These are phyloP conservation scores for Aspergillus intermedius DNA, from an alignment of 2,329 filamentous ascomycete genomes.

Conservation along the genomic window DNA sequence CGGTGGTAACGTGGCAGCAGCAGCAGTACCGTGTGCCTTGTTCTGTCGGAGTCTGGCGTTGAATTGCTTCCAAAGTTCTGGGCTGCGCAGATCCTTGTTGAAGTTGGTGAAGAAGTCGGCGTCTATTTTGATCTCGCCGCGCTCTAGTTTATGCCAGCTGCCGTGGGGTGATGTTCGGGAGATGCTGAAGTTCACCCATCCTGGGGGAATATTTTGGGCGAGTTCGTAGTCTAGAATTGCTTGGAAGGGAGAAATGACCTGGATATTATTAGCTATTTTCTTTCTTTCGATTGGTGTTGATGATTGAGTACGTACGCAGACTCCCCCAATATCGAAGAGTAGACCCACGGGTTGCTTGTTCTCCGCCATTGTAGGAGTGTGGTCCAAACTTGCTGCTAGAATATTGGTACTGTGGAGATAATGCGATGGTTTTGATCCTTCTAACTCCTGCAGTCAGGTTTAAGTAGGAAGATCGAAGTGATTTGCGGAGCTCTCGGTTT, in stretches of 20 bases:
- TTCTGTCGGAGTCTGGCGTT: slow-evolving; percentile 29
- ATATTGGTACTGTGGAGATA: neutral
- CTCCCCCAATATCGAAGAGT: slow-evolving; percentile 92
- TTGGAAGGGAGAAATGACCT: slow-evolving; percentile 90
- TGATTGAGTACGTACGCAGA: slow-evolving; percentile 63
- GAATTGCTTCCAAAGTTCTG: slow-evolving; percentile 62
- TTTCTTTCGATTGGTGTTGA: neutral
- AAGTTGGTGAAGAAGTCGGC: slow-evolving; percentile 69
- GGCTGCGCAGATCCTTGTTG: slow-evolving; percentile 62
- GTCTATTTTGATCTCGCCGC: slow-evolving; percentile 72
- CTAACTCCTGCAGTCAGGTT: too few relatives aligned
- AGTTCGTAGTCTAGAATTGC: slow-evolving; percentile 87
- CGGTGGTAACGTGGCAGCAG: slow-evolving; percentile 44
- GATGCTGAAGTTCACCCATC: slow-evolving; percentile 89
- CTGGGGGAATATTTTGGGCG: slow-evolving; percentile 66
- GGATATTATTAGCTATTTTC: slow-evolving; percentile 2
- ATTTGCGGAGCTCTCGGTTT: neutral
- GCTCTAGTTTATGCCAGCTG: slow-evolving; percentile 82
- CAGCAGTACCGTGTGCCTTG: slow-evolving; percentile 12
- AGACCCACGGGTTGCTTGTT: slow-evolving; percentile 60
- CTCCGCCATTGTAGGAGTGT: slow-evolving; percentile 27
- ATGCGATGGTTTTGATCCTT: too few relatives aligned
- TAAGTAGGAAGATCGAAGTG: too few relatives aligned
- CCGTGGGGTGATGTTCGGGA: slow-evolving; percentile 70
- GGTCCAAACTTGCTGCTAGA: neutral